Conservation (phyloP, 371 early-diverging fungal genomes). For the Mucor racemosus region DNA sequence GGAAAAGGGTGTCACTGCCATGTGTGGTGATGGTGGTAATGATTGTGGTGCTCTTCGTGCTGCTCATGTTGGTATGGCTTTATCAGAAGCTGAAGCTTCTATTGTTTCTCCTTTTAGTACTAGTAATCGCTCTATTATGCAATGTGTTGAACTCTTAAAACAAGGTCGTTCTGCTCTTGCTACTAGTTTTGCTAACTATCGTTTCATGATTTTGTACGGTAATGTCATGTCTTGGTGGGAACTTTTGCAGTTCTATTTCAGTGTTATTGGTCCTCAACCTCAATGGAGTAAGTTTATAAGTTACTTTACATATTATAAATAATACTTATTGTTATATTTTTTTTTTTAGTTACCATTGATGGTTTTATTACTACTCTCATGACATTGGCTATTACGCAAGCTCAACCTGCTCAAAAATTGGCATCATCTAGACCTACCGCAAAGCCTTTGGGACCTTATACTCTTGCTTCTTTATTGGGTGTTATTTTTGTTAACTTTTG, state of each 20-base stretch:
- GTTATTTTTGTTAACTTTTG: constrained; percentile 72
- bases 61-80: constrained; percentile 89
- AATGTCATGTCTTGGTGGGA: constrained; percentile 75
- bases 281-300: constrained; percentile 56
- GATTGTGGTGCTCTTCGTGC: constrained; percentile 93
- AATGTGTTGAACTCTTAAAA: constrained; percentile 73
- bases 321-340: no score
- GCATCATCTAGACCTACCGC: constrained; percentile 75
- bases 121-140: constrained; percentile 58
- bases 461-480: constrained; percentile 70
- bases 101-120: constrained; percentile 87
- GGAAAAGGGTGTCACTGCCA: constrained; percentile 77
- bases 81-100: constrained; percentile 80
- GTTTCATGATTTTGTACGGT: constrained; percentile 82
- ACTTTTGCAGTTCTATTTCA: constrained; percentile 75
- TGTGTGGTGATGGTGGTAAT: constrained; percentile 97
- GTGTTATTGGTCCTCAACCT: constrained; percentile 59
- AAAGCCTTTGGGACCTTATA: constrained; percentile 74
- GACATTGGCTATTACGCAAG: constrained; percentile 73
- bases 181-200: constrained; percentile 76
- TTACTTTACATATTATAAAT: constrained; percentile 19
- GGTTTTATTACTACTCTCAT: constrained; percentile 70
- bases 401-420: constrained; percentile 63
- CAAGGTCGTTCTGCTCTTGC: constrained; percentile 82
- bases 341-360: constrained; percentile 26